Conservation (phyloP, 192 early-diverging fungal species). For the Funneliformis geosporum region DNA sequence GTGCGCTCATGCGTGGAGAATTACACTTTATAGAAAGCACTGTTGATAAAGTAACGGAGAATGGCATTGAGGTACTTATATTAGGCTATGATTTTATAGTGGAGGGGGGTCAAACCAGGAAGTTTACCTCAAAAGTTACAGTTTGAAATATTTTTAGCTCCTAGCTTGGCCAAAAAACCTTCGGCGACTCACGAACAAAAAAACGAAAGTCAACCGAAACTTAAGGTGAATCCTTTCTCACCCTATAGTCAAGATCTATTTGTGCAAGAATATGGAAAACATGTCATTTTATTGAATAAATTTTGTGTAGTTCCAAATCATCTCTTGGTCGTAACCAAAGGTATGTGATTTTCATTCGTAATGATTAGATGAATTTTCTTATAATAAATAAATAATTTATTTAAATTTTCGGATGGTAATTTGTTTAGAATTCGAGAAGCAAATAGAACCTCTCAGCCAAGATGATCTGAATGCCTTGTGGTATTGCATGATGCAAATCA, state of each 20-base stretch:
- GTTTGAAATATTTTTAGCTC: conserved; percentile 52
- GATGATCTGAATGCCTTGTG: conserved; percentile 48
- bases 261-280: conserved; percentile 46
- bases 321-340: conserved; percentile 58
- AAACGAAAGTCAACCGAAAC: background rate
- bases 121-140: conserved; percentile 27
- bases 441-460: conserved; percentile 51
- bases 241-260: conserved; percentile 50
- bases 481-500: conserved; percentile 38
- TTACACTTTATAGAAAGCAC: conserved; percentile 11
- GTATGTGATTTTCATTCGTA: conserved; percentile 36
- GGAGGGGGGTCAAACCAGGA: background rate
- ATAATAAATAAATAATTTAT: background rate
- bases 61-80: conserved; percentile 17
- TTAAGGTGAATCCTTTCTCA: conserved; percentile 50
- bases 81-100: background rate
- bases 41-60: background rate
- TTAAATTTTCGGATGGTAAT: background rate
- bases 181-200: conserved; percentile 27
- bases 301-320: conserved; percentile 57
- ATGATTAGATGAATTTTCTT: background rate
- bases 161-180: conserved; percentile 47
- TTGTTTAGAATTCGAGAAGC: conserved; percentile 50
- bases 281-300: conserved; percentile 58
- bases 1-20: conserved; percentile 22